Evolutionary conservation across 768 basidiomycete species (phyloP), one percentile per base, ranked within the genome.

Genomic region (Amyloporia xantha): DNA sequence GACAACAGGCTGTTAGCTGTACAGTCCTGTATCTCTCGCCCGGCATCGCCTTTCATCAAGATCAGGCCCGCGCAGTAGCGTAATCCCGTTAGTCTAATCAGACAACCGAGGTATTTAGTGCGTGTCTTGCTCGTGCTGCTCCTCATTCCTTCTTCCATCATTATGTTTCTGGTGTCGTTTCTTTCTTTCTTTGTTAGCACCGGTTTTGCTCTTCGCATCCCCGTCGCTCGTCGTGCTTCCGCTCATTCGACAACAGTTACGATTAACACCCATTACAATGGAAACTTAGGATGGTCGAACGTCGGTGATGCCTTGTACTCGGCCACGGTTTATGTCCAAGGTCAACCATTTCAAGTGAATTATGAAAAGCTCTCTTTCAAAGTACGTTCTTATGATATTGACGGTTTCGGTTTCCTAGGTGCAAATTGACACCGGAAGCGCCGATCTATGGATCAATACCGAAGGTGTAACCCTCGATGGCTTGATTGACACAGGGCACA

Each of bases 361-460:
- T 19, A 4, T n/a, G 7, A 6, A 21, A n/a, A n/a, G n/a, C n/a
- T n/a, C n/a, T n/a, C n/a, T n/a, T n/a, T 15, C 30, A 15, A 33
- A 7, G 9, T 33, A 33, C 30, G 7, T 15, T 33, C 30, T 15
- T 15, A 33, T 33, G 30, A 33, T 33, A 33, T 33, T 33, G 30
- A 33, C 30, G 38, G 10, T 39, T 17, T n/a, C 38, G 19, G 19
- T 9, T 28, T 44, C 5, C 12, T 23, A 49, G 48, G 48, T 49
- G 4, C 40, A 36, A 30, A 33, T 49, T 17, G 48, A 49, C 41
- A 41, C 28, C 12, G 48, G 48, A 20, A 49, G 48, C 19, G 20
- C 48, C 21, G 48, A 49, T 23, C 20, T 49, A 2, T 49, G 48
- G 48, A 10, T 49, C 17, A 26, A 49, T 23, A 49, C 28, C 3